Base-by-base conservation (phyloP, 768 basidiomycete genomes). In the Suillus discolor region DNA sequence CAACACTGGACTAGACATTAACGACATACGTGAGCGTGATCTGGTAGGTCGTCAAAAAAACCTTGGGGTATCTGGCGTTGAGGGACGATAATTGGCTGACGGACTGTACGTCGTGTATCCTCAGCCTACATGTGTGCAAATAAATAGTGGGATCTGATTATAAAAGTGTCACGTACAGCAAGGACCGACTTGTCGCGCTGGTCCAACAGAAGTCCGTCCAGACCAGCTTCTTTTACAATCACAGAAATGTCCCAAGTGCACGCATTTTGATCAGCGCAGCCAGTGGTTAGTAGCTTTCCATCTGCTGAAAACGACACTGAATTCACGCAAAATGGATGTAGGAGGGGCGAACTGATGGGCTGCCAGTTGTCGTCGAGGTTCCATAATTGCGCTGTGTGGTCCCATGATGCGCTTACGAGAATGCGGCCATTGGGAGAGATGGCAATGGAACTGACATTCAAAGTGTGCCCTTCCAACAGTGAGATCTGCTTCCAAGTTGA, bases 251-350 rank as follows among this genome's bases (percentile, higher is more conserved):
- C n/a, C 45, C 45, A 47, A 5, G n/a, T n/a, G 2, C n/a, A 47
- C 11, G 11, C 45, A 1, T 47, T 47, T n/a, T 11, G 2, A 11
- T 45, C 20, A 0, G 11, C 0, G 1, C 45, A 47, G 20, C 45
- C 11, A 47, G 45, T 47, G 45, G n/a, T 9, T 1, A 47, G n/a
- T 12, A 47, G n/a, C 11, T n/a, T 47, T 12, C 45, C 45, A 47
- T 47, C 20, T 47, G n/a, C 45, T 0, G n/a, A 47, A 47, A 47
- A 47, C 4, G 45, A 47, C 45, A n/a, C 45, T 2, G 4, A n/a
- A n/a, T 0, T 3, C 3, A n/a, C 9, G 0, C 0, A 0, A 12
- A 0, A 0, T 45, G n/a, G 20, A 45, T 45, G 45, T 0, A n/a
- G 45, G 1, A 45, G 45, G 9, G 45, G 11, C 4, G 1, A n/a